Base-by-base conservation (phyloP, 2,329 filamentous ascomycete genomes). In the Akanthomyces lecanii region DNA sequence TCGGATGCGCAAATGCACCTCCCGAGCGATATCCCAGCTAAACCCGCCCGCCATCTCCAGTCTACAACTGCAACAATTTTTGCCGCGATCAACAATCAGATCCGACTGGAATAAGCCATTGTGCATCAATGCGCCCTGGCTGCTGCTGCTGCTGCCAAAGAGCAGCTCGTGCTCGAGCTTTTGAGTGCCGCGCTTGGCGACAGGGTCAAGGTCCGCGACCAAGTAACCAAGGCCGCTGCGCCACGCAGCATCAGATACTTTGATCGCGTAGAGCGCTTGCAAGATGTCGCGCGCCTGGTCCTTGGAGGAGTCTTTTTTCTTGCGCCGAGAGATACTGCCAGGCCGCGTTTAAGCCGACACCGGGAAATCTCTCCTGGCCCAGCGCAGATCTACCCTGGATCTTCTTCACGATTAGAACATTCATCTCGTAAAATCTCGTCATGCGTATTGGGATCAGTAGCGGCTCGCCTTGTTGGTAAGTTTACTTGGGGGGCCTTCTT, bases 341-440 rank as follows among this genome's bases (percentile, higher is more conserved):
- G 28, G 77, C 76, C 38, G 77, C 70, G 64, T 66, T 68, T 23
- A 78, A 66, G 8, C 66, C 67, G 47, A 77, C 72, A 10, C 75
- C 76, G 2, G 74, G 71, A 45, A 78, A 65, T 63, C 75, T 69
- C 68, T 78, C 72, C 60, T 78, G 76, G 47, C 78, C 66, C 0
- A 78, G 67, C 16, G 78, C 73, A 25, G 73, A 65, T 12, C 69
- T 67, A 57, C 70, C 71, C 62, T 75, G 69, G 44, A 78, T 74
- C 74, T 77, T 55, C 11, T 60, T 14, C 2, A 14, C 14, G 5
- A 30, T 59, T 36, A 40, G 55, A 30, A 16, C 14, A 21, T 1
- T 18, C 47, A 16, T 8, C 10, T 10, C 14, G 11, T 16, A 18
- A 36, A 30, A 16, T 8, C 10, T 10, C 14, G 11, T 16, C 14